Conservation (phyloP, 208 protist genomes). For the Leishmania turanica region DNA sequence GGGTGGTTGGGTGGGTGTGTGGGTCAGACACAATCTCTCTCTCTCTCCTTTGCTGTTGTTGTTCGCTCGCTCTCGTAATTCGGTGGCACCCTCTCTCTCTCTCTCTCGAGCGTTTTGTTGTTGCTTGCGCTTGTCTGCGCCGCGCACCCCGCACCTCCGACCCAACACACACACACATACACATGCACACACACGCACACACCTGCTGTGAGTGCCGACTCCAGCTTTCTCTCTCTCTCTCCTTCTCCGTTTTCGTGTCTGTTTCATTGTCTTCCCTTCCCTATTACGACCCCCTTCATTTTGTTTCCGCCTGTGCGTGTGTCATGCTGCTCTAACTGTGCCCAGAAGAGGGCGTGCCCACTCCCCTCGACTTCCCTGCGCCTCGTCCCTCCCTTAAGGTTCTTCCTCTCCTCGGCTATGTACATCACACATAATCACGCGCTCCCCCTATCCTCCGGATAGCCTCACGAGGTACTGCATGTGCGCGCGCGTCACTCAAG, state of each 20-base stretch:
- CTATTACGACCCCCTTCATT: background rate
- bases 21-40: too few relatives aligned
- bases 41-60: background rate
- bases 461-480: background rate
- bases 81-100: too few relatives aligned
- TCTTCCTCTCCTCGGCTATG: background rate
- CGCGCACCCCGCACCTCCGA: background rate
- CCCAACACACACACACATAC: too few relatives aligned
- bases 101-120: background rate
- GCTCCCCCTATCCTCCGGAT: background rate
- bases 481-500: background rate
- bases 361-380: background rate
- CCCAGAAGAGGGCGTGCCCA: background rate
- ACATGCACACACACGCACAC: too few relatives aligned
- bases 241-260: background rate
- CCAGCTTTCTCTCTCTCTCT: background rate
- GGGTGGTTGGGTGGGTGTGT: too few relatives aligned
- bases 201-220: background rate
- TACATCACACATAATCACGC: background rate
- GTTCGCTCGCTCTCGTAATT: background rate
- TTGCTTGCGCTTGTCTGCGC: background rate
- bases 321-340: background rate
- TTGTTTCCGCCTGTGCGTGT: background rate
- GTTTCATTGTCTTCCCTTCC: background rate
- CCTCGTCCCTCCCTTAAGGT: background rate